Evolutionary conservation across 345 rosid genomes (phyloP).

Genomic region (Eucalyptus marginata): DNA sequence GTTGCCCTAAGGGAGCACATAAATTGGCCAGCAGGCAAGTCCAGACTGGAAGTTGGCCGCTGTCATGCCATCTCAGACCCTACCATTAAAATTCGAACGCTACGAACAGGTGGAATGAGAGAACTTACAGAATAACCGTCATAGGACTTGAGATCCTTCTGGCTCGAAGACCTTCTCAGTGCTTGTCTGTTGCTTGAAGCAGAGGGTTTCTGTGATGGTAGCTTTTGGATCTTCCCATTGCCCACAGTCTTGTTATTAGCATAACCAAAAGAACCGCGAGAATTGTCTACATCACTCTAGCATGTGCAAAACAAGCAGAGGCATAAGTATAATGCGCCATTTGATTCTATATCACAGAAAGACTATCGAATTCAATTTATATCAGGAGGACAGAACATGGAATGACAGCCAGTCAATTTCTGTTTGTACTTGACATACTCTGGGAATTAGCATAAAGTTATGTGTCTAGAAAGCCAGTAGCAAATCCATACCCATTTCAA

Average conservation of each 20-base stretch:
- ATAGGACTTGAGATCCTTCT: conserved; percentile 49
- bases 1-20: neutral
- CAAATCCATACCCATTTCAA: neutral
- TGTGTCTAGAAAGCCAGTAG: neutral
- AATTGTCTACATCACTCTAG: conserved; percentile 68
- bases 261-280: conserved; percentile 19
- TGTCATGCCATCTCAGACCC: neutral
- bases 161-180: conserved; percentile 63
- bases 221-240: conserved; percentile 19
- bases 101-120: neutral
- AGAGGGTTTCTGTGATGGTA: conserved; percentile 17
- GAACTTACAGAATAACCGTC: conserved; percentile 85
- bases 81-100: neutral
- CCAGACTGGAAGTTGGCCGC: neutral
- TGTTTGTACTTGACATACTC: neutral
- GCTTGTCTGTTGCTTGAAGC: conserved; percentile 36
- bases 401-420: neutral
- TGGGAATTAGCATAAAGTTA: neutral
- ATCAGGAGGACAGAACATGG: neutral
- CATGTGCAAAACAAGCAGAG: conserved; percentile 1
- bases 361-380: neutral
- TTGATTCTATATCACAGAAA: neutral
- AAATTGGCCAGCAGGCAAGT: neutral
- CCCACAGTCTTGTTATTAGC: conserved; percentile 18
- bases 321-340: neutral